Evolutionary conservation across 352 stramenopile species (phyloP), one percentile per base, ranked within the genome.

Genomic region (Phytophthora colocasiae): DNA sequence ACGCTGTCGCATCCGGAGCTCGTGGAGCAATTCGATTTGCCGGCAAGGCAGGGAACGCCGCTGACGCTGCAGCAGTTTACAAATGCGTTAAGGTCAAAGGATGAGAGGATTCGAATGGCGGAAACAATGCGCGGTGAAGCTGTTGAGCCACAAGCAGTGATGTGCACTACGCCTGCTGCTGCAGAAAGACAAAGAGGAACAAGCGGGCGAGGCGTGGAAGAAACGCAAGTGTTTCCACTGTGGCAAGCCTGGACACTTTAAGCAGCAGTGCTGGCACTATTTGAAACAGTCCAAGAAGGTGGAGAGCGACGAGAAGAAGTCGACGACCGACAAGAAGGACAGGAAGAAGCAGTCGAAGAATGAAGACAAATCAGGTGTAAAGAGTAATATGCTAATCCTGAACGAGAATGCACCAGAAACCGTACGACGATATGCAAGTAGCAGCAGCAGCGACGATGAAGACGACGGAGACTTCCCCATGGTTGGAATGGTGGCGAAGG

Each of bases 1-100:
- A 11, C 52, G 6, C 27, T 39, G 29, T 50, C 52, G 4, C 52
- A 59, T n/a, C 39, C 14, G 3, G 52, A 49, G 26, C 29, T 41
- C 1, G 9, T 59, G 15, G 36, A 59, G n/a, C 52, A 50, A 11
- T 59, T 50, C 19, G 52, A 59, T 19, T 15, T 51, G 6, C 52
- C 38, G 1, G 50, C 26, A 32, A 24, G 52, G 19, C 52, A 50
- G 12, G 52, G 52, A 4, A 59, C 29, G 6, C 52, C 39, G 24
- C 52, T 14, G 9, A 59, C 38, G 8, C 24, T 59, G 6, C 52
- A 41, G 8, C 40, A 49, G 14, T 12, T 40, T 4, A 14, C 34
- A 11, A 40, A 40, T 3, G 34, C 9, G 4, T n/a, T 14, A 2
- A 38, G 52, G 0, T 59, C 52, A 4, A 39, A 40, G 5, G 52